These are phyloP conservation scores for Agastache rugosa DNA, from an alignment of 257 asterid species.

Conservation along the genomic window DNA sequence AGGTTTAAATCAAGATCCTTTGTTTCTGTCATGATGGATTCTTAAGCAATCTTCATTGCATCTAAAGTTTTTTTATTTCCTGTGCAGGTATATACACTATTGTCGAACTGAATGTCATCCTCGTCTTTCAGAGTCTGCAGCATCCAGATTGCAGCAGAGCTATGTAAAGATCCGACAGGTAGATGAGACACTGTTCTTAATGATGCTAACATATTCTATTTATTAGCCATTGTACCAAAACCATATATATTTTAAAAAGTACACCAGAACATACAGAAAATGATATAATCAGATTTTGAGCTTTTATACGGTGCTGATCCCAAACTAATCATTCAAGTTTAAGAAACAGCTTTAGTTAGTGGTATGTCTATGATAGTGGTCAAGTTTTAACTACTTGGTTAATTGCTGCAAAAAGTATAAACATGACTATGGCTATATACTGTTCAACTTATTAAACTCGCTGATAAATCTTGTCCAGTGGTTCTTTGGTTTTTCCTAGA, in stretches of 20 bases:
- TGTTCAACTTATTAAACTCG: neutral
- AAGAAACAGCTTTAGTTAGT: neutral
- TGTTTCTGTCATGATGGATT: constrained; percentile 11
- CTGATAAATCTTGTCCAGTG: neutral
- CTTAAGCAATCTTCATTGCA: neutral
- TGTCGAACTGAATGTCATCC: constrained; percentile 88
- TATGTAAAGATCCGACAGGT: constrained; percentile 98
- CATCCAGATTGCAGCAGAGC: constrained; percentile 79
- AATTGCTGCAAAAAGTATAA: neutral
- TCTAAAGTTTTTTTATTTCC: constrained; percentile 39
- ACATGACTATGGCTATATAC: neutral
- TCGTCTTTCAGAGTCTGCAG: constrained; percentile 95
- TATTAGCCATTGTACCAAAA: constrained; percentile 11
- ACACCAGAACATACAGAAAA: neutral
- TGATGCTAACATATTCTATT: constrained; percentile 14
- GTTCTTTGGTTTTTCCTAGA: constrained; percentile 8
- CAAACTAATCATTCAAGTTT: neutral
- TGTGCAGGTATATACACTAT: constrained; percentile 84
- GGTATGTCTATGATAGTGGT: constrained; percentile 3
- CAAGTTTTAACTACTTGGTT: neutral
- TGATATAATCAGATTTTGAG: neutral
- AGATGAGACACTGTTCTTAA: constrained; percentile 16
- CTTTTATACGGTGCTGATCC: constrained; percentile 5
- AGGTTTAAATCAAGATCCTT: constrained; percentile 51
- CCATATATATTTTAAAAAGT: neutral